These are phyloP conservation scores for Fusarium sp. DNA, from an alignment of 2,329 filamentous ascomycete species.

Conservation along the genomic window DNA sequence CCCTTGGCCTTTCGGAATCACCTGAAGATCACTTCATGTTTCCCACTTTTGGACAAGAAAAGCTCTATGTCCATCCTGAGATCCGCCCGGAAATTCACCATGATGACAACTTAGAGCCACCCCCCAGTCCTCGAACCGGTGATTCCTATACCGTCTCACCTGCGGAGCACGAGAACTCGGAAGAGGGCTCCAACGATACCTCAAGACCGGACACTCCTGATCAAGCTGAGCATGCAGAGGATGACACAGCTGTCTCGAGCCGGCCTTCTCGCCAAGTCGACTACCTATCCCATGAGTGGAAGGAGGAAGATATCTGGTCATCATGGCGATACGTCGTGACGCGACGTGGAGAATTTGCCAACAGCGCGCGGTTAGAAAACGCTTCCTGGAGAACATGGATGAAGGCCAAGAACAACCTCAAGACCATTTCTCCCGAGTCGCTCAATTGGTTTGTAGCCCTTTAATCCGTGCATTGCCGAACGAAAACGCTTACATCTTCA, in stretches of 20 bases:
- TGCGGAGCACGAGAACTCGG: conserved; percentile 64
- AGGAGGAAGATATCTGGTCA: conserved; percentile 96
- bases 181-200: conserved; percentile 50
- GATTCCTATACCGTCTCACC: conserved; percentile 66
- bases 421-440: conserved; percentile 89
- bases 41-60: conserved; percentile 59
- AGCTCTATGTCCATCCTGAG: conserved; percentile 54
- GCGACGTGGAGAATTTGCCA: conserved; percentile 81
- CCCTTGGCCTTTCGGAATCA: conserved; percentile 56
- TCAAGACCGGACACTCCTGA: conserved; percentile 70
- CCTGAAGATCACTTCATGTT: conserved; percentile 62
- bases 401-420: conserved; percentile 88
- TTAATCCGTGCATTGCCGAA: not conserved
- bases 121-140: conserved; percentile 61
- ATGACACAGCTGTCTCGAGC: conserved; percentile 80
- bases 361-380: conserved; percentile 88
- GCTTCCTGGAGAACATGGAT: conserved; percentile 98
- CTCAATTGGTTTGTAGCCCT: conserved; percentile 80
- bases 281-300: conserved; percentile 93
- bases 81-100: conserved; percentile 39
- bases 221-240: conserved; percentile 72
- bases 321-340: conserved; percentile 95
- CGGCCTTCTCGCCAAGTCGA: conserved; percentile 92
- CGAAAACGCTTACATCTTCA: conserved; percentile 45
- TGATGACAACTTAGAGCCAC: conserved; percentile 60